Evolutionary conservation across 2,329 filamentous ascomycete species (phyloP), one percentile per base, ranked within the genome.

Genomic region (Beauveria australis): DNA sequence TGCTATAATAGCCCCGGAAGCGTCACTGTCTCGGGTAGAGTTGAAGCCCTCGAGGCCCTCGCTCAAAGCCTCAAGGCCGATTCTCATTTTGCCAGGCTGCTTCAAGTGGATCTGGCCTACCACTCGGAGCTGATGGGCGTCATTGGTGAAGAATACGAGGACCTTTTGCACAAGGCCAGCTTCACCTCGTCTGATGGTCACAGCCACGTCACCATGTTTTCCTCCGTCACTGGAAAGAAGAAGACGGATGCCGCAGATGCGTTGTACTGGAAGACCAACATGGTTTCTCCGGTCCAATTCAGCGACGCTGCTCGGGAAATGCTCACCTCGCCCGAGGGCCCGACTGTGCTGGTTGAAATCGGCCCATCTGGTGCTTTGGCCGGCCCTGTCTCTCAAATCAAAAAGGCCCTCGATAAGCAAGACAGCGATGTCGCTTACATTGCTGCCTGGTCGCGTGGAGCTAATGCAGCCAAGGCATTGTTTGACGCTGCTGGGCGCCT

Each of bases 1-100:
- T 65, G 63, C 30, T 74, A 76, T 62, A 82, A 82, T 67, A 79
- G 77, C 49, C 78, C 79, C 0, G 68, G 70, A 0, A 81, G 74
- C 53, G 67, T 78, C 1, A 76, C 75, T 0, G 55, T 75, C 0
- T 70, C 69, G 4, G 74, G 73, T 0, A 68, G 73, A 19, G 53
- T 60, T 0, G 59, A 59, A 1, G 64, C 66, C 33, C 63, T 76
- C 6, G 12, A 81, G 79, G 0, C 70, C 4, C 80, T 79, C 75
- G 63, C 16, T 33, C 43, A 19, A 44, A 56, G 3, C 62, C 75
- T 49, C 70, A 76, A 51, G 70, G 75, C 52, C 72, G 74, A 48
- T 26, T 57, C 55, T 19, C 64, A 77, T 1, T 79, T 81, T 63
- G 74, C 75, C 33, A 71, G 73, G 24, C 72, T 72, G 8, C 73